Evolutionary conservation across 805 yeast genomes (phyloP), one percentile per base, ranked within the genome.

Genomic region (Naumovozyma castellii): DNA sequence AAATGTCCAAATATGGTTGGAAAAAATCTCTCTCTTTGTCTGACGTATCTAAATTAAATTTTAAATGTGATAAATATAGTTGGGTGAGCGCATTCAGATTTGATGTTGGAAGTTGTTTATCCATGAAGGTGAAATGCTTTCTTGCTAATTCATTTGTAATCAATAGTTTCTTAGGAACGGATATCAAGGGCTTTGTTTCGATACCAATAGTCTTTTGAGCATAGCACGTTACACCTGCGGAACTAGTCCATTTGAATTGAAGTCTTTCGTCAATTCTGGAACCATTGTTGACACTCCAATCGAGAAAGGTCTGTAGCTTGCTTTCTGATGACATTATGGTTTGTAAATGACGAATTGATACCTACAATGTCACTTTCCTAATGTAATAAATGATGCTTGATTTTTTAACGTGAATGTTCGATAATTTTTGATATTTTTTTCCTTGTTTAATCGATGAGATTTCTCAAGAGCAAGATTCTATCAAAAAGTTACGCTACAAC

Each of bases 1-100:
- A 56, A 12, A 64, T 53, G 32, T 69, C 61, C 30, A 79, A 53
- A 46, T 78, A 79, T 2, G 77, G 72, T 32, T 54, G 38, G 38
- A 62, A 66, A 18, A 61, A 44, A 5, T 46, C 43, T 2, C 47
- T 37, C 9, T 51, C 37, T 8, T 47, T 40, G 0, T 30, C 19
- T 3, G 15, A 12, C 3, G 56, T 42, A 3, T 55, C 49, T 2
- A 50, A 16, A 36, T 59, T 66, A 42, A 67, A 72, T 43, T 62
- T 72, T 40, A 72, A 50, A 39, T 67, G 66, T 1, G 73, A 65
- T 5, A 72, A 39, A 12, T 66, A 55, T 2, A 73, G 47, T 38
- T 68, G 66, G 1, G 61, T 46, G 22, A 59, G 47, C 1, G 57
- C 59, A 49, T 67, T 66, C 1, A 57, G 54, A 32, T 61, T 51